Evolutionary conservation across 768 basidiomycete genomes (phyloP).

Genomic region (Guyanaporus albipodus): DNA sequence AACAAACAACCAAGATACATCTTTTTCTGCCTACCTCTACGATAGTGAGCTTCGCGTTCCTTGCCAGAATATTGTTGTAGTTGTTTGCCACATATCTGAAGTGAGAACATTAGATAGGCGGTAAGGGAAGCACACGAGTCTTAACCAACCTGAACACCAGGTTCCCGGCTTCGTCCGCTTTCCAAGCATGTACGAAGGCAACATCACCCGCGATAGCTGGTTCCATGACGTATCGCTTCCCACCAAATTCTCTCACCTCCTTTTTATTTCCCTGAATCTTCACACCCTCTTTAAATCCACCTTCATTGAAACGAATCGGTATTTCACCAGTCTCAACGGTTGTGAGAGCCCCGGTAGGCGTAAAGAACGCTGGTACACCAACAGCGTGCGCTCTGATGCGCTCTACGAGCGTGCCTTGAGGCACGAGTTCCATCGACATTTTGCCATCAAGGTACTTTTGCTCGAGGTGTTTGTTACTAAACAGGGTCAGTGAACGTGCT

Average conservation of each 20-base stretch:
- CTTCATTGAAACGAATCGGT: conserved; percentile 73
- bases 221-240: conserved; percentile 74
- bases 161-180: conserved; percentile 86
- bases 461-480: conserved; percentile 82
- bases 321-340: conserved; percentile 73
- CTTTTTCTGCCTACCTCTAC: conserved; percentile 57
- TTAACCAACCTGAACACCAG: conserved; percentile 73
- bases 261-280: conserved; percentile 68
- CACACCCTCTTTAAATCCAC: conserved; percentile 62
- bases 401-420: conserved; percentile 89
- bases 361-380: conserved; percentile 86
- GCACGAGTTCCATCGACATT: conserved; percentile 82
- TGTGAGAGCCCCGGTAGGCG: conserved; percentile 80
- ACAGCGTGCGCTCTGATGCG: conserved; percentile 81
- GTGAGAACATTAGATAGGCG: neutral
- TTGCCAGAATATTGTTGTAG: conserved; percentile 80
- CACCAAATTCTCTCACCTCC: conserved; percentile 69
- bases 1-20: conserved; percentile 2
- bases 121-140: neutral
- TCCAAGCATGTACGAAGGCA: conserved; percentile 85
- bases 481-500: neutral
- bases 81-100: conserved; percentile 81
- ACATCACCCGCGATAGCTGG: conserved; percentile 72
- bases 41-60: conserved; percentile 82
- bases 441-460: conserved; percentile 70